Conservation (phyloP, 768 basidiomycete genomes). For the Mycena galopus region DNA sequence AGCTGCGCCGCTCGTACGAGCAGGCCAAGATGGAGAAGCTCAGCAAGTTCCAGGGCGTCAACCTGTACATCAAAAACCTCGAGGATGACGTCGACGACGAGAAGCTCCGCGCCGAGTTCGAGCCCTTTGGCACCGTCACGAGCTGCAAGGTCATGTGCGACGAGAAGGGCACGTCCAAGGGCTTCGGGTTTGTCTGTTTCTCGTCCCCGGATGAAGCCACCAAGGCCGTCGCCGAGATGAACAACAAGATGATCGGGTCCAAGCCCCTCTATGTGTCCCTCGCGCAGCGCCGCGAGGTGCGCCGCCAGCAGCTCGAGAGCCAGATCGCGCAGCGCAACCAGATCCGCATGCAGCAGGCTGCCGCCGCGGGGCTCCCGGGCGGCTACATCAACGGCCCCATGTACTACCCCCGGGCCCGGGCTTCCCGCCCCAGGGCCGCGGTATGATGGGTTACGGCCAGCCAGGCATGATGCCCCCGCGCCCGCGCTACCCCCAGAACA, state of each 20-base stretch:
- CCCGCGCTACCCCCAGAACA: slow-evolving; percentile 81
- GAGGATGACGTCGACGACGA: slow-evolving; percentile 99
- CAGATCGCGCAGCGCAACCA: slow-evolving; percentile 99
- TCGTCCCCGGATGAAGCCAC: slow-evolving; percentile 98
- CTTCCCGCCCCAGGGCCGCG: slow-evolving; percentile 87
- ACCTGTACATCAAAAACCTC: slow-evolving; percentile 99
- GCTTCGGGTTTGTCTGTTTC: slow-evolving; percentile 99
- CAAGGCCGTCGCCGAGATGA: slow-evolving; percentile 99
- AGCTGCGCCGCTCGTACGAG: slow-evolving; percentile 93
- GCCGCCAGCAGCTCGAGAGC: slow-evolving; percentile 97
- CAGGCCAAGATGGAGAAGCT: slow-evolving; percentile 97
- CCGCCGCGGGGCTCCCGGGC: slow-evolving; percentile 85
- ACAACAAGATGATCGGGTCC: slow-evolving; percentile 99
- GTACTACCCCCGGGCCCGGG: slow-evolving; percentile 89
- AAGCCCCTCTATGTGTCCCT: slow-evolving; percentile 99
- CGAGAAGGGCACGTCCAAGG: slow-evolving; percentile 92
- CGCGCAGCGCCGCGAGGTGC: slow-evolving; percentile 97
- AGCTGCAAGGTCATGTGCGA: slow-evolving; percentile 99
- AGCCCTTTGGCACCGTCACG: slow-evolving; percentile 96
- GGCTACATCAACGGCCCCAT: slow-evolving; percentile 89
- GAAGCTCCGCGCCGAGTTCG: slow-evolving; percentile 95
- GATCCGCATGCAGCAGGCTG: slow-evolving; percentile 96
- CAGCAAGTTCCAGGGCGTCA: slow-evolving; percentile 98
- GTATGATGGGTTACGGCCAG: slow-evolving; percentile 85
- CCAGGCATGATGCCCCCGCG: slow-evolving; percentile 91